These are phyloP conservation scores for Debaryomyces udenii DNA, from an alignment of 1,139 yeast genomes.

Conservation along the genomic window DNA sequence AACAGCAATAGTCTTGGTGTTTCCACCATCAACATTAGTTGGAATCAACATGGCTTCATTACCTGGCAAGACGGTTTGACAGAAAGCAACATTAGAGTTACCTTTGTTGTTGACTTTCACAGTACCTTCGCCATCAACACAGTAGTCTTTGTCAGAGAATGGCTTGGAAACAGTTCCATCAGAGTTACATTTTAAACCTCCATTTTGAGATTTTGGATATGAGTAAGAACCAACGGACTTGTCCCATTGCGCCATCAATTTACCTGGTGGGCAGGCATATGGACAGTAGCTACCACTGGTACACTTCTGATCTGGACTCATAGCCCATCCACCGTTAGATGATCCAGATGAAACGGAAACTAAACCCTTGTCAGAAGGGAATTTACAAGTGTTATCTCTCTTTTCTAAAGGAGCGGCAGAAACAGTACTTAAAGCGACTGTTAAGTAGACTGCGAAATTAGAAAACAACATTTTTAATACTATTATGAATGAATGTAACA, in stretches of 20 bases:
- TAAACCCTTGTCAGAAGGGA: constrained; percentile 67
- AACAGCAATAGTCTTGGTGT: constrained; percentile 64
- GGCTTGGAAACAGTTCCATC: constrained; percentile 72
- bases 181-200: constrained; percentile 76
- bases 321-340: constrained; percentile 83
- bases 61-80: constrained; percentile 93
- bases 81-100: constrained; percentile 66
- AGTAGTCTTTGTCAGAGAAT: constrained; percentile 58
- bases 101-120: constrained; percentile 61
- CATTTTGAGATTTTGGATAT: constrained; percentile 74
- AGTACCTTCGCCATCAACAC: constrained; percentile 78
- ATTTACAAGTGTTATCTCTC: constrained; percentile 52
- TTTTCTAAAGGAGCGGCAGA: constrained; percentile 32
- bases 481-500: constrained; percentile 11
- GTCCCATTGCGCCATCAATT: constrained; percentile 81
- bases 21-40: constrained; percentile 57
- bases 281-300: constrained; percentile 79
- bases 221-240: constrained; percentile 58
- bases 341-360: constrained; percentile 64
- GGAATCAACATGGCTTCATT: constrained; percentile 94
- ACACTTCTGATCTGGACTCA: constrained; percentile 77
- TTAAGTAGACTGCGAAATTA: constrained; percentile 17
- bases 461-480: constrained; percentile 24
- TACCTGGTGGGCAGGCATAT: constrained; percentile 86
- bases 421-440: constrained; percentile 24